Conservation (phyloP, 768 basidiomycete genomes). For the Amanita muscaria region DNA sequence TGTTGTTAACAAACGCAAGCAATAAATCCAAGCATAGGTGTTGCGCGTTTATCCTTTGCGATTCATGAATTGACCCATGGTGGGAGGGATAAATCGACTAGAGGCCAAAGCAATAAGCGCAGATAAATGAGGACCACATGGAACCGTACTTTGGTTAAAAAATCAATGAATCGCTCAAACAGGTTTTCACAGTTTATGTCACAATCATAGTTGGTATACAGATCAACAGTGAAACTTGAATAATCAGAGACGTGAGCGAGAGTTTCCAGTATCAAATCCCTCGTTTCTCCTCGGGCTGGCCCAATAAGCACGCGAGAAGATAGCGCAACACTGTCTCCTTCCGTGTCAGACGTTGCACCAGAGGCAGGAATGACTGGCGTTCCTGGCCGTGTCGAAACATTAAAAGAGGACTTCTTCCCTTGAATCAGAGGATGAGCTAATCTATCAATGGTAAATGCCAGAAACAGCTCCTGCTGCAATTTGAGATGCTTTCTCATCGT, state of each 20-base stretch:
- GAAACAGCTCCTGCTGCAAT: constrained; percentile 89
- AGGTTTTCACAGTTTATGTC: constrained; percentile 95
- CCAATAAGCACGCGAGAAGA: constrained; percentile 53
- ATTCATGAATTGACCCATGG: constrained; percentile 46
- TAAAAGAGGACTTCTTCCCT: constrained; percentile 26
- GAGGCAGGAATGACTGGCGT: constrained; percentile 40
- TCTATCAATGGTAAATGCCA: constrained; percentile 90
- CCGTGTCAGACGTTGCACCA: constrained; percentile 23
- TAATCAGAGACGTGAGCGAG: constrained; percentile 73
- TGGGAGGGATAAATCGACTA: constrained; percentile 78
- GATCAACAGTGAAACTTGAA: constrained; percentile 90
- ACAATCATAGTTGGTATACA: constrained; percentile 96
- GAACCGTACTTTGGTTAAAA: constrained; percentile 70
- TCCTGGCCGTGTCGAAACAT: constrained; percentile 43
- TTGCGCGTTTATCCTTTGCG: constrained; percentile 70
- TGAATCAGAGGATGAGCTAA: constrained; percentile 48
- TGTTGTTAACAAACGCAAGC: constrained; percentile 78
- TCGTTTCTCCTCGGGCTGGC: constrained; percentile 79
- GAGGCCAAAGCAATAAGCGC: constrained; percentile 3
- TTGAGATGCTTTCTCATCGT: constrained; percentile 83
- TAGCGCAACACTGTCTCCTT: constrained; percentile 36
- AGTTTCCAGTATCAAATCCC: constrained; percentile 86
- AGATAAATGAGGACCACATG: not conserved
- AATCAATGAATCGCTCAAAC: constrained; percentile 82
- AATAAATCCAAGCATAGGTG: constrained; percentile 84